These are phyloP conservation scores for Clonostachys solani DNA, from an alignment of 2,329 filamentous ascomycete genomes.

Conservation along the genomic window DNA sequence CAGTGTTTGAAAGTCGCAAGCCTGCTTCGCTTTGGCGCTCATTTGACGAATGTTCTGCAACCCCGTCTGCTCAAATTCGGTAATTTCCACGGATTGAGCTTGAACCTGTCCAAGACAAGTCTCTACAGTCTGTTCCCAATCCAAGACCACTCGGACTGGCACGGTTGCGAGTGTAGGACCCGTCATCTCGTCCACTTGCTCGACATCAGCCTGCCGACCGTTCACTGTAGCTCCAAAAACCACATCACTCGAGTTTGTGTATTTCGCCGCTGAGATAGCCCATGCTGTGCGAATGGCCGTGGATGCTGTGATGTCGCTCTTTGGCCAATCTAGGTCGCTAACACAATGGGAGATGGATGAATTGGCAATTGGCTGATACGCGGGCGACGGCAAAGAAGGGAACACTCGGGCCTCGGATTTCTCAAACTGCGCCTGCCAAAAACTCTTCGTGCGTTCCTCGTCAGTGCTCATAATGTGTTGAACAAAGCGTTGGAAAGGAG, in stretches of 20 bases:
- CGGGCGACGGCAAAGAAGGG: no score
- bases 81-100: constrained; percentile 10
- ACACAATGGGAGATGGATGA: no score
- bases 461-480: constrained; percentile 28
- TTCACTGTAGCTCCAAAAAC: constrained; percentile 3
- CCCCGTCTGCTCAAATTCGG: constrained; percentile 14
- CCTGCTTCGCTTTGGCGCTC: not conserved
- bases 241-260: constrained; percentile 3
- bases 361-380: no score
- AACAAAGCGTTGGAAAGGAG: constrained; percentile 35
- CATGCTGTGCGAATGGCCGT: constrained; percentile 17
- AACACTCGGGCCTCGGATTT: no score
- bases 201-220: constrained; percentile 2
- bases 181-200: constrained; percentile 1
- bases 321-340: no score
- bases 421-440: no score
- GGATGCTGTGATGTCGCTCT: constrained; percentile 6
- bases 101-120: constrained; percentile 7
- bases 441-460: constrained; percentile 19
- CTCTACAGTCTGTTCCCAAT: not conserved
- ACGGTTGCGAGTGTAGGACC: constrained; percentile 5
- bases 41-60: constrained; percentile 7
- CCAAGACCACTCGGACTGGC: constrained; percentile 1
- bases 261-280: constrained; percentile 11
- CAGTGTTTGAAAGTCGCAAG: not conserved